These are phyloP conservation scores for Inga oerstediana DNA, from an alignment of 306 rosid genomes.

Conservation along the genomic window DNA sequence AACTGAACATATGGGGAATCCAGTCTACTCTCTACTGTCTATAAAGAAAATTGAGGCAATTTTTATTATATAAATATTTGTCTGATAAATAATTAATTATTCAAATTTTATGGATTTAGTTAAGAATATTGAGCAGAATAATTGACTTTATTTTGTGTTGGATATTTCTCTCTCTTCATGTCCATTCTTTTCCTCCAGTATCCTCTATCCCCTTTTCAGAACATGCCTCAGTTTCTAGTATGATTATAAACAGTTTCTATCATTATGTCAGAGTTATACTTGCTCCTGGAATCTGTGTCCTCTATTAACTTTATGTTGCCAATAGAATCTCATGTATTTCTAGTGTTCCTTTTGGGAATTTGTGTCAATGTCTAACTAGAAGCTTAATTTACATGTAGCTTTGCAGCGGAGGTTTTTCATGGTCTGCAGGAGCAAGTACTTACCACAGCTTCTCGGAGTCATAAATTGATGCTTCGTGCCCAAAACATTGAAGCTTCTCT, in stretches of 20 bases:
- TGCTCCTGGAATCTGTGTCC: slow-evolving; percentile 27
- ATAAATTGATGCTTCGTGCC: slow-evolving; percentile 73
- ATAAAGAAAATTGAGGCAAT: not conserved
- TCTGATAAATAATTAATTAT: slow-evolving; percentile 17
- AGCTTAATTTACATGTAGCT: slow-evolving; percentile 52
- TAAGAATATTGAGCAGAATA: slow-evolving; percentile 3
- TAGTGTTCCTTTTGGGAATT: slow-evolving; percentile 25
- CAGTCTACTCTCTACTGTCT: slow-evolving; percentile 12
- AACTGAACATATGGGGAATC: not conserved
- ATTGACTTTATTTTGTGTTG: slow-evolving; percentile 15
- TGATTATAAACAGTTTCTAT: not conserved
- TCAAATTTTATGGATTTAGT: not conserved
- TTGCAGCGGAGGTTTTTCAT: slow-evolving; percentile 95
- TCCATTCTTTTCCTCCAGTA: slow-evolving; percentile 3
- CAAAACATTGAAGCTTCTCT: slow-evolving; percentile 83
- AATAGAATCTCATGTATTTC: slow-evolving; percentile 2
- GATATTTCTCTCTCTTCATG: slow-evolving; percentile 6
- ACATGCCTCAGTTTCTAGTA: not conserved
- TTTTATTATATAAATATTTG: not conserved
- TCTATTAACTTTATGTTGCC: slow-evolving; percentile 2
- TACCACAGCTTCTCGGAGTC: slow-evolving; percentile 86
- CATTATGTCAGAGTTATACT: not conserved
- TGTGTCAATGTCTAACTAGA: slow-evolving; percentile 31
- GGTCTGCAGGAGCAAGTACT: slow-evolving; percentile 96
- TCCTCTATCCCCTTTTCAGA: slow-evolving; percentile 1